These are phyloP conservation scores for Neopestalotiopsis clavispora DNA, from an alignment of 2,329 filamentous ascomycete species.

Conservation along the genomic window DNA sequence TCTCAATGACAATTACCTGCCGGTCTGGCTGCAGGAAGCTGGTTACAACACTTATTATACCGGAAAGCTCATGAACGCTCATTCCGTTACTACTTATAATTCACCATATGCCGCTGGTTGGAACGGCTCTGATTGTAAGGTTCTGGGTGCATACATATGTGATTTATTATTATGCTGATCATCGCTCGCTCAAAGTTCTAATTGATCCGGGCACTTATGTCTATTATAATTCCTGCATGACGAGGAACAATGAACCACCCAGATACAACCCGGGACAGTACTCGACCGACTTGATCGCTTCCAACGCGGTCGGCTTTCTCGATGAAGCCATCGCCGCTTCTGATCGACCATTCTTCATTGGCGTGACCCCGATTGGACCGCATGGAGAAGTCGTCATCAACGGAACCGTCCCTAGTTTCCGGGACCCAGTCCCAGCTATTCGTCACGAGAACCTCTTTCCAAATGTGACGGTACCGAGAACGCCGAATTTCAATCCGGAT, in stretches of 20 bases:
- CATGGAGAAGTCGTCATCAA: neutral
- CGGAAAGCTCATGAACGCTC: constrained; percentile 73
- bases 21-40: constrained; percentile 69
- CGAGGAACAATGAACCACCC: constrained; percentile 57
- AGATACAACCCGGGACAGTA: constrained; percentile 41
- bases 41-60: constrained; percentile 76
- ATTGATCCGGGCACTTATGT: constrained; percentile 71
- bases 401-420: neutral
- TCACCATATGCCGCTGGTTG: constrained; percentile 62
- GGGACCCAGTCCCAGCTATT: constrained; percentile 56
- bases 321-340: neutral
- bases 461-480: constrained; percentile 63
- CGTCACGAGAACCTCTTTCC: constrained; percentile 67
- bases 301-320: constrained; percentile 1
- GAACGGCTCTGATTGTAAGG: constrained; percentile 40
- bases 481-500: constrained; percentile 62
- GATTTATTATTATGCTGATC: neutral
- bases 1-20: constrained; percentile 70
- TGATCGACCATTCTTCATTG: constrained; percentile 8
- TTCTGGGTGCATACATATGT: constrained; percentile 51
- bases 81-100: constrained; percentile 65
- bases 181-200: constrained; percentile 52
- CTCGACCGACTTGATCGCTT: constrained; percentile 32
- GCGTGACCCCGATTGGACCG: constrained; percentile 15
- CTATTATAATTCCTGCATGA: constrained; percentile 69